phyloP scores from a whole-genome alignment of 116 monocot species.

The Cymodocea nodosa region DNA sequence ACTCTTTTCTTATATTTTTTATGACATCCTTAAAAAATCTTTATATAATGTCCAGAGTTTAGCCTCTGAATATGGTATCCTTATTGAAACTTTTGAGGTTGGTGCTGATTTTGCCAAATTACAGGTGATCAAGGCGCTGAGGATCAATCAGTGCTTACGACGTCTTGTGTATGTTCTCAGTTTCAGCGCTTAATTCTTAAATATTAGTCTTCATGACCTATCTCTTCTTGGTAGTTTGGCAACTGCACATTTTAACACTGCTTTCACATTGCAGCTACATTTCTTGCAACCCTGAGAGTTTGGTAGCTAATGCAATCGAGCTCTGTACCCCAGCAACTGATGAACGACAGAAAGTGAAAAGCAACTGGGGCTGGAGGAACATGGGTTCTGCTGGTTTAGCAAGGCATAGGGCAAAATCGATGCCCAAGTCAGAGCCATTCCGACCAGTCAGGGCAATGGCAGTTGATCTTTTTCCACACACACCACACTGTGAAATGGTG shows the following conservation, averaged over 20 bases:
- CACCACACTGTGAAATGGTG: slow-evolving; percentile 92
- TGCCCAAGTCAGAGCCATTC: slow-evolving; percentile 87
- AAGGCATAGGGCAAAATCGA: slow-evolving; percentile 60
- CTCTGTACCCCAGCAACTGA: slow-evolving; percentile 87
- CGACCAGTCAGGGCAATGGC: slow-evolving; percentile 67
- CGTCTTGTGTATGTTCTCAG: slow-evolving; percentile 61
- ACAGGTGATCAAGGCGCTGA: slow-evolving; percentile 83
- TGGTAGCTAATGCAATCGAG: slow-evolving; percentile 95
- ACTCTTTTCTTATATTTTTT: not conserved
- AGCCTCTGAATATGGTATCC: not conserved
- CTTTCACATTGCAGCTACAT: slow-evolving; percentile 46
- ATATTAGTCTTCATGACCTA: not conserved
- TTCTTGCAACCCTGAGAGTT: slow-evolving; percentile 91
- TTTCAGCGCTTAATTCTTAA: not conserved
- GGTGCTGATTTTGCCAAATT: not conserved
- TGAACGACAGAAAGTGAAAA: slow-evolving; percentile 40
- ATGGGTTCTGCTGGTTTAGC: slow-evolving; percentile 85
- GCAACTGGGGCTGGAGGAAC: slow-evolving; percentile 50
- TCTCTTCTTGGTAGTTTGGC: not conserved
- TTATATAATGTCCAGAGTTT: not conserved
- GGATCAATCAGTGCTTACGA: slow-evolving; percentile 70
- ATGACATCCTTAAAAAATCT: not conserved
- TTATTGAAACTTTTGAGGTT: not conserved
- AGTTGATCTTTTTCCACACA: slow-evolving; percentile 94
- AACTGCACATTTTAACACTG: not conserved